Evolutionary conservation across 2,329 filamentous ascomycete species (phyloP).

Genomic region (Ceratocystis colombiana): DNA sequence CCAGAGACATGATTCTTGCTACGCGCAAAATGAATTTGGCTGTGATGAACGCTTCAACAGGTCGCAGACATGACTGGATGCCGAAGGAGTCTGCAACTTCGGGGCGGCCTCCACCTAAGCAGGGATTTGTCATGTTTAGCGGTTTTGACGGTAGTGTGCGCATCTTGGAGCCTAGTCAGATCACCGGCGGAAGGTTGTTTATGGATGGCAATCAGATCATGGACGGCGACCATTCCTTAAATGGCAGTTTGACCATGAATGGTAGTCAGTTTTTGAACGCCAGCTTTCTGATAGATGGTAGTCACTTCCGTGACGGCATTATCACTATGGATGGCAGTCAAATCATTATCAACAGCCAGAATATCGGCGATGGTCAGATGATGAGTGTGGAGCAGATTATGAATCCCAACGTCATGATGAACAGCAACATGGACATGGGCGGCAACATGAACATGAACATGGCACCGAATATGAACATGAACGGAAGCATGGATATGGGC

Average conservation of each 20-base stretch:
- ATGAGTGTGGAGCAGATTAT: background rate
- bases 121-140: constrained; percentile 1
- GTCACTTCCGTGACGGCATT: background rate
- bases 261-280: background rate
- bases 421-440: background rate
- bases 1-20: background rate
- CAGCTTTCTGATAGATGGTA: background rate
- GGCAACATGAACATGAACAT: background rate
- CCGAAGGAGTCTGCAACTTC: background rate
- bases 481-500: background rate
- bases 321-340: background rate
- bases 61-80: constrained; percentile 16
- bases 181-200: background rate
- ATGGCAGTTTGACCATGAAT: constrained; percentile 1
- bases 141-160: constrained; percentile 3
- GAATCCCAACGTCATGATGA: constrained; percentile 3
- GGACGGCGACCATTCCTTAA: background rate
- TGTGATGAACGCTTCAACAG: background rate
- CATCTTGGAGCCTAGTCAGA: background rate
- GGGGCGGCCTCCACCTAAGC: background rate
- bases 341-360: background rate
- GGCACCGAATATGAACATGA: background rate
- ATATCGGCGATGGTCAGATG: background rate
- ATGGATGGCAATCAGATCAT: constrained; percentile 10
- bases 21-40: constrained; percentile 21